phyloP scores from a whole-genome alignment of 164 flowering plant species.

The Saururus chinensis region DNA sequence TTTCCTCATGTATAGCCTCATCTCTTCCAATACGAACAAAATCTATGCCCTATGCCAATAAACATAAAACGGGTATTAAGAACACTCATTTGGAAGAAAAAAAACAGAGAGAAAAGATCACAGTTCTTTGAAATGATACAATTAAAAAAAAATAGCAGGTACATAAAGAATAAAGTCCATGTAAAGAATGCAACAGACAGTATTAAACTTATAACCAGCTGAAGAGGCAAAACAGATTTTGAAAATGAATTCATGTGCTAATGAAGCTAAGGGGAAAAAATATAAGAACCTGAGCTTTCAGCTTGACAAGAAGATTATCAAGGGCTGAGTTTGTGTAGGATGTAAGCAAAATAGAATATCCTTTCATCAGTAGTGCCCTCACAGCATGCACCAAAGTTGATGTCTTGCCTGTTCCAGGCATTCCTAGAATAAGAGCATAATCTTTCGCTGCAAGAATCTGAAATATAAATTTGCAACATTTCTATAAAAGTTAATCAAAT shows the following conservation, averaged over 20 bases:
- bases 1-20: constrained; percentile 76
- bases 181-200: neutral
- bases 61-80: neutral
- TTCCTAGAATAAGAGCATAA: constrained; percentile 90
- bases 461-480: constrained; percentile 3
- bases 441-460: constrained; percentile 96
- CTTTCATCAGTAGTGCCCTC: constrained; percentile 90
- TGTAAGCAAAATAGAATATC: constrained; percentile 88
- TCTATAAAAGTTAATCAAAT: too few species aligned
- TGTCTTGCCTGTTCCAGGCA: constrained; percentile 99
- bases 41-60: constrained; percentile 60
- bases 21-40: constrained; percentile 84
- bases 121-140: neutral
- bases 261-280: neutral
- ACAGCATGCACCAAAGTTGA: constrained; percentile 98
- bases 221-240: neutral
- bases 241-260: neutral
- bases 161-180: neutral
- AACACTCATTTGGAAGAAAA: neutral
- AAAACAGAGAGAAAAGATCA: neutral
- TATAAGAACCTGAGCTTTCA: constrained; percentile 66
- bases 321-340: constrained; percentile 97
- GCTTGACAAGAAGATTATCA: constrained; percentile 90
- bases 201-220: neutral
- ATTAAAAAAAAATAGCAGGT: neutral